These are phyloP conservation scores for Fomitopsis pinicola DNA, from an alignment of 1,284 basidiomycete genomes.

Conservation along the genomic window DNA sequence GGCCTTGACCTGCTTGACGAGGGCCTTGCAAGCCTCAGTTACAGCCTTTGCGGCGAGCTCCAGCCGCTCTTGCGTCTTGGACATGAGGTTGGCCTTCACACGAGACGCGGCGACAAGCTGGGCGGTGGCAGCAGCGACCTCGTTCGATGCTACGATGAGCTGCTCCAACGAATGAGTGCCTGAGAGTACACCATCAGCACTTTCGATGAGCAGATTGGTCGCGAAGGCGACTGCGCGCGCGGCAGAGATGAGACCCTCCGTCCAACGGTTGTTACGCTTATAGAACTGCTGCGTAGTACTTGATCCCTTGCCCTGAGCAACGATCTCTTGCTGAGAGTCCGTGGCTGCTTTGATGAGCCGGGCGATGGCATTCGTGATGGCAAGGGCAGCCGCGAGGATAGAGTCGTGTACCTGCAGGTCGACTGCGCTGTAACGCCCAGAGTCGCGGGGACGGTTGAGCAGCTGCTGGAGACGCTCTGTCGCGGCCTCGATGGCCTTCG, in stretches of 20 bases:
- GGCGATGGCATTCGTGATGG: constrained; percentile 93
- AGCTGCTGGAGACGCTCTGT: constrained; percentile 88
- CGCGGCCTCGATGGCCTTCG: constrained; percentile 90
- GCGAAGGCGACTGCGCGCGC: constrained; percentile 98
- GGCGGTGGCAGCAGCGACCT: constrained; percentile 94
- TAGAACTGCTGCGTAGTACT: constrained; percentile 96
- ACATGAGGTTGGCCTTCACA: constrained; percentile 98
- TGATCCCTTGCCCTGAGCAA: constrained; percentile 90
- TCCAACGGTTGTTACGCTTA: constrained; percentile 99
- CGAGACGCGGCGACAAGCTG: constrained; percentile 98
- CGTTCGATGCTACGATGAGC: constrained; percentile 98
- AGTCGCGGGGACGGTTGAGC: constrained; percentile 86
- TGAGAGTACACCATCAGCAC: constrained; percentile 94
- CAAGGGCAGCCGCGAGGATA: constrained; percentile 89
- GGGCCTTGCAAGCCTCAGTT: constrained; percentile 96
- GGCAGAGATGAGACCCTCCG: constrained; percentile 97
- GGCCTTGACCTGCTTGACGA: constrained; percentile 96
- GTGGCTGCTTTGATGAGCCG: constrained; percentile 95
- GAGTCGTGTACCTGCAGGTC: constrained; percentile 98
- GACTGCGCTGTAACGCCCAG: constrained; percentile 79
- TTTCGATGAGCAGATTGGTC: constrained; percentile 95
- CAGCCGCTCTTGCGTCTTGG: constrained; percentile 94
- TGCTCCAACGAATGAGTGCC: constrained; percentile 98
- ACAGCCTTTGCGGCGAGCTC: constrained; percentile 98
- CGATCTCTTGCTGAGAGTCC: constrained; percentile 97